Evolutionary conservation across 805 yeast genomes (phyloP).

Genomic region (Pichia nanzhaoensis): DNA sequence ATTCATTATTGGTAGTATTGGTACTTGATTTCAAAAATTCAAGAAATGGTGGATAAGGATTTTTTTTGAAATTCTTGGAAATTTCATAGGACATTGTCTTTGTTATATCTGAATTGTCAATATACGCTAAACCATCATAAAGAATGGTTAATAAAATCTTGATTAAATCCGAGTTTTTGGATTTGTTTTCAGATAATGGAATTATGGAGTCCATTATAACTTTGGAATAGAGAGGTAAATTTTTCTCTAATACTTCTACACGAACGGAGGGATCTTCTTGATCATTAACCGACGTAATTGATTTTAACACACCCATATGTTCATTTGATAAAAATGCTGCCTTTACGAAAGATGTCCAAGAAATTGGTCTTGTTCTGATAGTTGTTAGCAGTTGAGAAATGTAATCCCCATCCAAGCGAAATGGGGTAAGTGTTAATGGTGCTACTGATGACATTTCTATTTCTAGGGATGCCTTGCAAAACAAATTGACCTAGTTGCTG

Average conservation of each 20-base stretch:
- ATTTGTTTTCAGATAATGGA: slow-evolving; percentile 36
- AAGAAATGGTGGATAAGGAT: slow-evolving; percentile 46
- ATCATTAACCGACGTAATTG: slow-evolving; percentile 5
- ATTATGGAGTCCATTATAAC: slow-evolving; percentile 1
- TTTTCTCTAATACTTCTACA: neutral
- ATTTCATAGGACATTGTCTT: slow-evolving; percentile 3
- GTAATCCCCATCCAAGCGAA: slow-evolving; percentile 52
- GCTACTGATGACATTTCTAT: slow-evolving; percentile 6
- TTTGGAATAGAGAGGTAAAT: slow-evolving; percentile 3
- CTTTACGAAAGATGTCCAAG: slow-evolving; percentile 88
- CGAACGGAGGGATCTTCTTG: slow-evolving; percentile 6
- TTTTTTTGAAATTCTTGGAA: neutral
- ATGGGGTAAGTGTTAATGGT: slow-evolving; percentile 26
- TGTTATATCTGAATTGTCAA: neutral
- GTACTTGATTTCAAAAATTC: slow-evolving; percentile 36
- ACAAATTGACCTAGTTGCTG: no score
- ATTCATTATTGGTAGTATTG: slow-evolving; percentile 26
- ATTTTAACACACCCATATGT: slow-evolving; percentile 47
- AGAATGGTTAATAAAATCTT: slow-evolving; percentile 3
- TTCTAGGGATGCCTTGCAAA: no score
- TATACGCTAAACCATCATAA: slow-evolving; percentile 8
- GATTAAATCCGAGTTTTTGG: neutral
- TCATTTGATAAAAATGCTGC: slow-evolving; percentile 58
- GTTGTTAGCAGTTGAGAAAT: slow-evolving; percentile 58
- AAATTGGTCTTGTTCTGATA: slow-evolving; percentile 73